phyloP scores from a whole-genome alignment of 805 yeast species.

The Candida cerambycidarum region DNA sequence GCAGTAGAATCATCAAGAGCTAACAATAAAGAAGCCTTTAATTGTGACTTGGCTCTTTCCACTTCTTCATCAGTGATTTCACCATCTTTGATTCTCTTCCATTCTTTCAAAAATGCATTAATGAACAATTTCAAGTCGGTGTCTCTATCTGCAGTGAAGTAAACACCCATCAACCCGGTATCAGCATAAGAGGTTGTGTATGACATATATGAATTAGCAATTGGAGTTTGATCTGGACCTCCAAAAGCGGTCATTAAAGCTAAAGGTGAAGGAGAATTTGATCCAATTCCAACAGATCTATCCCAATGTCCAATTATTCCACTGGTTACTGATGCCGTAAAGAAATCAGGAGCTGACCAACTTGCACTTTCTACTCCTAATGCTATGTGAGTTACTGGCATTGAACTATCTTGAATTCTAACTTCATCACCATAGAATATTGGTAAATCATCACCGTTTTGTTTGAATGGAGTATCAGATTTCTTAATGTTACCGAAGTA shows the following conservation, averaged over 20 bases:
- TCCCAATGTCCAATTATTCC: conserved; percentile 98
- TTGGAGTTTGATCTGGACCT: conserved; percentile 56
- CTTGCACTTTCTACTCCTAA: conserved; percentile 97
- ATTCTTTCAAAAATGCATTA: conserved; percentile 77
- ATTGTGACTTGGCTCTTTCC: conserved; percentile 89
- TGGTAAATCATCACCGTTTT: conserved; percentile 71
- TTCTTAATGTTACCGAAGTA: conserved; percentile 71
- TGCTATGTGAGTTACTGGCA: conserved; percentile 90
- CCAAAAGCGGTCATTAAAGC: conserved; percentile 65
- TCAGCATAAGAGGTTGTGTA: conserved; percentile 97
- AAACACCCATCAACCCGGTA: conserved; percentile 97
- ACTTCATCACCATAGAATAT: conserved; percentile 83
- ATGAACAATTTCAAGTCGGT: conserved; percentile 65
- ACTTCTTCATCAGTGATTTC: conserved; percentile 79
- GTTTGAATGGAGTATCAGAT: conserved; percentile 67
- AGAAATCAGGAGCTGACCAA: conserved; percentile 95
- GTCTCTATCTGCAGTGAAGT: conserved; percentile 78
- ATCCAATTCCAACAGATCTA: conserved; percentile 81
- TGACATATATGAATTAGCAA: conserved; percentile 94
- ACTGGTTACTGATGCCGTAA: conserved; percentile 92
- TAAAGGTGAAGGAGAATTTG: conserved; percentile 82
- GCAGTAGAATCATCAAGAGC: conserved; percentile 95
- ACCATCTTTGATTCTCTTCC: conserved; percentile 85
- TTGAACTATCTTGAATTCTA: conserved; percentile 73
- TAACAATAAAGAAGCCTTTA: conserved; percentile 85